Base-by-base conservation (phyloP, 495 filamentous ascomycete species). In the Penicillium parvum region DNA sequence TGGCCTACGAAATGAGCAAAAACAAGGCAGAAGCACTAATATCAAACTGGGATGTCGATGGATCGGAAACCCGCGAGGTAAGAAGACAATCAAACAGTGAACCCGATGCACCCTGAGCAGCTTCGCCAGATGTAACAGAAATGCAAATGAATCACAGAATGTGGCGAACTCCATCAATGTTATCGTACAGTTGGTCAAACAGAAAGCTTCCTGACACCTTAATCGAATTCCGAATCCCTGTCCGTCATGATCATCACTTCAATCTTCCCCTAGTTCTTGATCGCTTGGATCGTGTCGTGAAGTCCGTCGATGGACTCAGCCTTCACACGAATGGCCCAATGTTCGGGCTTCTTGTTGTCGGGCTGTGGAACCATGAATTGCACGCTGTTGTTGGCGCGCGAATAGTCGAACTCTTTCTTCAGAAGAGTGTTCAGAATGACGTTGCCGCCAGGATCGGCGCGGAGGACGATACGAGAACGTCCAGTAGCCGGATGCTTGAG, bases 371-470 rank as follows among this genome's bases (percentile, higher is more conserved):
- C 73, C 18, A 72, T 57, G 28, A 86, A 61, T 40, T 77, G 78
- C 27, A 85, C 66, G 17, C 69, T 76, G 54, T 77, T 84, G 15
- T 63, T 65, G 4, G 60, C 65, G 4, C 61, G 53, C 36, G 71
- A 72, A 61, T 88, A 90, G 1, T 68, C 69, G 6, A 83, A 61
- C 10, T 73, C 63, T 17, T 78, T 68, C 22, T 82, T 70, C 14
- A 89, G 55, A 10, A 65, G 53, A 26, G 82, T 76, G 65, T 90
- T 90, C 41, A 90, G 55, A 4, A 84, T 68, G 11, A 90, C 60
- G 12, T 79, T 77, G 16, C 86, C 86, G 45, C 79, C 76, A 0
- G 84, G 84, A 37, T 88, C 84, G 10, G 74, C 76, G 20, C 86
- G 75, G 34, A 88, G 53, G 18, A 91, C 62, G 40, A 88, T 60